phyloP scores from a whole-genome alignment of 2,329 filamentous ascomycete species.

The Claviceps maximensis region DNA sequence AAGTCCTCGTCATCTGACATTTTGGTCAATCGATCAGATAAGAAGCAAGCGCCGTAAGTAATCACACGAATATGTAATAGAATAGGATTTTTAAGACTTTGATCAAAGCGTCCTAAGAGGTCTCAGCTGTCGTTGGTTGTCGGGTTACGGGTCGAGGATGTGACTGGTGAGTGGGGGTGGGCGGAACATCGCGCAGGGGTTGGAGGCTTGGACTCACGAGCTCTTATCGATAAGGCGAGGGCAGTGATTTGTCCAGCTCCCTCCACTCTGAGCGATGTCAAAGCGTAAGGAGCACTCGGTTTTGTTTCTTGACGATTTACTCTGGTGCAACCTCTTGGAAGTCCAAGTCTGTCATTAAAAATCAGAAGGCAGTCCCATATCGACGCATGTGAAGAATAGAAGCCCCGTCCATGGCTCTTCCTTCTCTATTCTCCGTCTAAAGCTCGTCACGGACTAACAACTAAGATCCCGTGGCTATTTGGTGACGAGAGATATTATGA shows the following conservation, averaged over 20 bases:
- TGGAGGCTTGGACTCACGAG: not conserved
- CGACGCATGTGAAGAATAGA: conserved; percentile 29
- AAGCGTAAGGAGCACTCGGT: not conserved
- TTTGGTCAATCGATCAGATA: conserved; percentile 1
- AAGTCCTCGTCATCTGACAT: conserved; percentile 41
- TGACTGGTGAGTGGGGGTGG: not conserved
- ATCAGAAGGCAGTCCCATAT: conserved; percentile 17
- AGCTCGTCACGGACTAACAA: conserved; percentile 29
- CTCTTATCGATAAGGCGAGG: not conserved
- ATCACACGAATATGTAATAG: not conserved
- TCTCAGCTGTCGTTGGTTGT: not conserved
- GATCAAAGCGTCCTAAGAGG: not conserved
- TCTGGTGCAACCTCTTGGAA: conserved; percentile 13
- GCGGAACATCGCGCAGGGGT: not conserved
- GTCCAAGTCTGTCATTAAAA: conserved; percentile 17
- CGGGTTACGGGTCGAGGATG: not conserved
- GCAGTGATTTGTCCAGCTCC: not conserved
- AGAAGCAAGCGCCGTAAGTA: no score
- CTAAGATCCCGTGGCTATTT: conserved; percentile 33
- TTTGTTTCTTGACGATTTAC: not conserved
- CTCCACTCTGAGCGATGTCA: no score
- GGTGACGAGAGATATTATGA: conserved; percentile 28
- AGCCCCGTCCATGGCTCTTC: conserved; percentile 37
- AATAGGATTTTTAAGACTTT: not conserved
- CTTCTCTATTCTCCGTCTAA: conserved; percentile 30